A percentile compares a stretch with the other conserved stretches of the same genome.
phyloP scores from a whole-genome alignment of 345 rosid species.

The Arabidopsis thaliana region DNA sequence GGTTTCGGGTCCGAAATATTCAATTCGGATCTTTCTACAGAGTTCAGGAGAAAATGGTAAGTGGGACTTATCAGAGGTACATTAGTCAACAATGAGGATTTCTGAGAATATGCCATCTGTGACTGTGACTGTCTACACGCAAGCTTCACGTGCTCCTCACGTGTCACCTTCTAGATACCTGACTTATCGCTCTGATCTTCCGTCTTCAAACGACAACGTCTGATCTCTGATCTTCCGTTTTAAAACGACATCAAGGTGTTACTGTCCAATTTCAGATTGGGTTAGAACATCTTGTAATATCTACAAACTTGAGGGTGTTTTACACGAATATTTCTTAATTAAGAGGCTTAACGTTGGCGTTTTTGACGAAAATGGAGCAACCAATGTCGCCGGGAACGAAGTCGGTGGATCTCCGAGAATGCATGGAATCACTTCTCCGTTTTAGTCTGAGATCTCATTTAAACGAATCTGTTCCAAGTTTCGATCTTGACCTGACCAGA shows the following conservation, averaged over 20 bases:
- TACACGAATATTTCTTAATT: too few species aligned
- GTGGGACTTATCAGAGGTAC: constrained; percentile 35
- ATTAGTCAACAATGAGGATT: background rate
- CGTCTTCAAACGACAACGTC: background rate
- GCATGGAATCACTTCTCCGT: constrained; percentile 18
- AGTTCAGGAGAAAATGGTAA: constrained; percentile 18
- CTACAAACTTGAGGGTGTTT: background rate
- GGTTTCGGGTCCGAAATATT: constrained; percentile 28
- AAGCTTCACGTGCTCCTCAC: constrained; percentile 42
- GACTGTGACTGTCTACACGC: constrained; percentile 16
- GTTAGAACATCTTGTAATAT: constrained; percentile 9
- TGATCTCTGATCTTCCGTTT: background rate
- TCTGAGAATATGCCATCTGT: constrained; percentile 45
- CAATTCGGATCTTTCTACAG: constrained; percentile 37
- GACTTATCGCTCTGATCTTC: background rate
- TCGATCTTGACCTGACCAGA: constrained; percentile 36
- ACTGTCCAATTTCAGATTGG: background rate
- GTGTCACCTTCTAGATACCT: constrained; percentile 23
- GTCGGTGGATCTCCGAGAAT: constrained; percentile 28
- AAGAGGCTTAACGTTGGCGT: background rate
- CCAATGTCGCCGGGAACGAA: constrained; percentile 44
- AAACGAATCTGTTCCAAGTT: constrained; percentile 27
- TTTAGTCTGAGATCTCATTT: constrained; percentile 32
- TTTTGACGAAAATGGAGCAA: constrained; percentile 35
- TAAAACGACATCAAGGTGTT: background rate